These are phyloP conservation scores for Medakamo hakoo DNA, from an alignment of 139 green algal species.

Conservation along the genomic window DNA sequence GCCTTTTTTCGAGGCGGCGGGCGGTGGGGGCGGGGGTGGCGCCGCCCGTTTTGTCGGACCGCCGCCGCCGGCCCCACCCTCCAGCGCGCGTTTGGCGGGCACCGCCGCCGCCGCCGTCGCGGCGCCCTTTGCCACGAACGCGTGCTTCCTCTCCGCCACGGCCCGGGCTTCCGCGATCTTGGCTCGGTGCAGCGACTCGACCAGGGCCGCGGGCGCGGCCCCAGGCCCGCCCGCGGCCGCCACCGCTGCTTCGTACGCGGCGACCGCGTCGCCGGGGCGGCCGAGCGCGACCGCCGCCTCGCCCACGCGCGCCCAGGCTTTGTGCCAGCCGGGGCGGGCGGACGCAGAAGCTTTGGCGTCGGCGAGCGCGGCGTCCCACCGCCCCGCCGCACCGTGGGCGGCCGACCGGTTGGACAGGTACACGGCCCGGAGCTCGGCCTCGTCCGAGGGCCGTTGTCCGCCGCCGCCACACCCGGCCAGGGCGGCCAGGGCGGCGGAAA, in stretches of 20 bases:
- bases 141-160: not conserved
- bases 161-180: not conserved
- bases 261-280: not conserved
- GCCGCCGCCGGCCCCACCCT: not conserved
- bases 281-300: not conserved
- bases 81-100: too few species aligned
- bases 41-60: not conserved
- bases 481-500: not conserved
- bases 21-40: too few species aligned
- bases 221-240: too few species aligned
- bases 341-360: not conserved
- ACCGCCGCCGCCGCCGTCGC: too few species aligned
- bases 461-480: too few species aligned
- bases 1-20: not conserved
- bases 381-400: not conserved
- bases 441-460: too few species aligned
- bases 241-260: not conserved
- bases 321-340: not conserved
- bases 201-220: too few species aligned
- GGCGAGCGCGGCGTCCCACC: not conserved
- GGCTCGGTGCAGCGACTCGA: too few species aligned
- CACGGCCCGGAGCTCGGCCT: not conserved
- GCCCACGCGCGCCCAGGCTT: not conserved
- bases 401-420: not conserved
- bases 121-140: too few species aligned